Base-by-base conservation (phyloP, 2,329 filamentous ascomycete genomes). In the Trichocomaceae sp. region DNA sequence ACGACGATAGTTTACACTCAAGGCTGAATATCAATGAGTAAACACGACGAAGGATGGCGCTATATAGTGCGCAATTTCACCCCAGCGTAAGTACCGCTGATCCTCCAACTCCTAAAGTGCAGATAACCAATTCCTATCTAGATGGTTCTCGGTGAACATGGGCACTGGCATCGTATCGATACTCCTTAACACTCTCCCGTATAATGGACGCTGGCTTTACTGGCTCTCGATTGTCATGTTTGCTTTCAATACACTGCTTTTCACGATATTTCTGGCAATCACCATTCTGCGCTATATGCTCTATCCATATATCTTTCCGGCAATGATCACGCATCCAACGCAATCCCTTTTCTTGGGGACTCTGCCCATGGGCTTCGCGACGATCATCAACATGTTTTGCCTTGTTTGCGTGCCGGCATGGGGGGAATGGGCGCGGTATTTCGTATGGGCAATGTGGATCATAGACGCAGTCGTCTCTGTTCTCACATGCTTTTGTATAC, bases 311-410 rank as follows among this genome's bases (percentile, higher is more conserved):
- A 83, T 87, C 29, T 88, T 84, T 79, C 63, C 56, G 0, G 80
- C 79, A 15, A 86, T 89, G 84, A 78, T 88, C 35, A 71, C 74
- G 2, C 83, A 89, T 64, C 84, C 83, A 0, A 79, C 78, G 1
- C 83, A 89, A 63, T 84, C 81, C 1, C 74, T 89, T 52, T 89
- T 88, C 60, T 70, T 89, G 3, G 85, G 81, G 0, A 85, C 83
- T 0, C 78, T 86, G 31, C 84, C 84, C 0, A 87, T 88, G 82
- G 84, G 78, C 0, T 78, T 88, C 56, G 81, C 83, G 0, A 87
- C 84, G 1, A 81, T 88, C 44, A 79, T 87, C 57, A 83, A 84
- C 58, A 83, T 84, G 77, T 80, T 83, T 65, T 75, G 83, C 12
- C 75, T 82, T 31, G 74, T 82, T 33, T 86, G 83, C 65, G 73